Evolutionary conservation across 352 stramenopile species (phyloP), one percentile per base, ranked within the genome.

Genomic region (Pythium aristosporum): DNA sequence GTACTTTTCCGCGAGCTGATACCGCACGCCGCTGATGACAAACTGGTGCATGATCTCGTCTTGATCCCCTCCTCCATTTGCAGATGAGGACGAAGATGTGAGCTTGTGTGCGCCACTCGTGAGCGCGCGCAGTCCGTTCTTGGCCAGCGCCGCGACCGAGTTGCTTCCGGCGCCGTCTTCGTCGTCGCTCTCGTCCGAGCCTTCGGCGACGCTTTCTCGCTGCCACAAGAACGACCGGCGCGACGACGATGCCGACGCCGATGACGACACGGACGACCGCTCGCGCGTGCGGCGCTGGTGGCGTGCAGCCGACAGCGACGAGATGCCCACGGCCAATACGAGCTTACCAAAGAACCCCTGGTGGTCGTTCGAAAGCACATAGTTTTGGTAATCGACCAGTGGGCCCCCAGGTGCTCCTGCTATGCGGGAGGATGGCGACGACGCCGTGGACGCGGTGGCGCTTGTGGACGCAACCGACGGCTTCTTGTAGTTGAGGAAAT

Each of bases 21-120:
- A 95, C n/a, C 85, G 86, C 54, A 92, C 82, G 43, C 86, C 85
- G 48, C 88, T 92, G 65, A 95, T 95, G 25, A 95, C 80, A 66
- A 95, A 94, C 73, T 95, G 85, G 61, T 95, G 87, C 82, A 95
- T 91, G n/a, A 89, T 68, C 20, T 90, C 78, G n/a, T 88, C 79
- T 37, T 68, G 68, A 18, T 62, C 56, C 25, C 20, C 43, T 20
- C 53, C 47, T 34, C 16, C 56, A 21, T 36, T 47, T 10, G 20
- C 23, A n/a, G n/a, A 16, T 1, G 36, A 58, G 34, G 4, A 16
- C 21, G 34, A 25, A 41, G 30, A 16, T 6, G 57, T 21, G 4
- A 59, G 36, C 41, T 58, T 61, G 37, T 32, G 44, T 2, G 53
- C 42, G 32, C 50, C 44, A 34, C 6, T 65, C 12, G 59, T 72